Evolutionary conservation across 2,329 filamentous ascomycete genomes (phyloP).

Genomic region (Microascus cirrosus): DNA sequence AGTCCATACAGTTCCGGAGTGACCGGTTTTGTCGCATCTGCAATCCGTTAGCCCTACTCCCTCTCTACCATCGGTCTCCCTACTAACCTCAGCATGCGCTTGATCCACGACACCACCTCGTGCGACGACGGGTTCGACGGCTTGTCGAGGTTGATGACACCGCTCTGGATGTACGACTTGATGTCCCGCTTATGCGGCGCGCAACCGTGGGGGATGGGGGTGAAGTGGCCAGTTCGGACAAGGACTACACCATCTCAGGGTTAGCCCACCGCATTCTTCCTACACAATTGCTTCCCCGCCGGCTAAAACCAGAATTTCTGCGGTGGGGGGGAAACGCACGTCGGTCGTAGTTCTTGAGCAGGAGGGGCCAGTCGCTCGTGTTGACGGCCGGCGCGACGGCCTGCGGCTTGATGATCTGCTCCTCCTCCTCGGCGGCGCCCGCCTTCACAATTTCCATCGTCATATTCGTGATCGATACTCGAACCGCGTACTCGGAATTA

Average conservation of each 20-base stretch:
- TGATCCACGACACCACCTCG: slow-evolving; percentile 98
- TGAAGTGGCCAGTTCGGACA: slow-evolving; percentile 91
- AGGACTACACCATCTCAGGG: slow-evolving; percentile 48
- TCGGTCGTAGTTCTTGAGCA: slow-evolving; percentile 93
- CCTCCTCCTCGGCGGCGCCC: slow-evolving; percentile 55
- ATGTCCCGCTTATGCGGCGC: slow-evolving; percentile 86
- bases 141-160: slow-evolving; percentile 83
- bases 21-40: slow-evolving; percentile 77
- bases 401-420: slow-evolving; percentile 89
- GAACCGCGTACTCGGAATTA: neutral
- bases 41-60: slow-evolving; percentile 4
- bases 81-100: slow-evolving; percentile 75
- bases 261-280: neutral
- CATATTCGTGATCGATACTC: slow-evolving; percentile 15
- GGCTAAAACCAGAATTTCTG: neutral
- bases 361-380: slow-evolving; percentile 83
- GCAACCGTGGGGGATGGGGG: slow-evolving; percentile 88
- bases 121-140: slow-evolving; percentile 96
- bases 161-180: slow-evolving; percentile 93
- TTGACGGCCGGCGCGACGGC: slow-evolving; percentile 66
- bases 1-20: slow-evolving; percentile 63
- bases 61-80: slow-evolving; percentile 4
- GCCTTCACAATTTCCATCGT: slow-evolving; percentile 34
- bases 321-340: slow-evolving; percentile 40
- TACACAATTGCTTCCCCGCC: neutral